Evolutionary conservation across 345 rosid species (phyloP), one percentile per base, ranked within the genome.

Genomic region (Balakata baccata): DNA sequence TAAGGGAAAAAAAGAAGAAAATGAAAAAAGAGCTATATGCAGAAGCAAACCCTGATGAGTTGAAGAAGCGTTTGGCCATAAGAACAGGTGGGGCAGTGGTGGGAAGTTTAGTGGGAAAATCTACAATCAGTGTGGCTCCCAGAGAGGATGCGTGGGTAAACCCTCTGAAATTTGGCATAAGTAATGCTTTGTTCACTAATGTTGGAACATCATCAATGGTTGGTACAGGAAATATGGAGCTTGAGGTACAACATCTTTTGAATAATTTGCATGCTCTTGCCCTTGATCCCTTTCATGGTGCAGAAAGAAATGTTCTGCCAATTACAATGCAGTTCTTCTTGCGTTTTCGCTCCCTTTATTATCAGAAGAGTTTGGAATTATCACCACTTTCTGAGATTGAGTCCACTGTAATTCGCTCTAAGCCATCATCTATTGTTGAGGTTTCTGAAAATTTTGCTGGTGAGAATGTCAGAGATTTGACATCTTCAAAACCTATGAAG

Each of bases 241-340:
- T 68, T 29, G 90, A 86, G 53, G 79, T 90, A 70, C 77, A 79
- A 46, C 88, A 91, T 69, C 73, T 91, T 58, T 81, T 96, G 83
- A 78, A 72, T 72, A 89, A 87, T 83, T 83, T 96, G 81, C 92
- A 87, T 78, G 85, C 86, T 60, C 86, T 96, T 73, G 96, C 98
- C 45, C 82, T 90, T 25, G 83, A 90, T 83, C 98, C 92, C 52
- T 88, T 88, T 71, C 81, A 79, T 77, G 95, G 88, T 59, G 70
- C 76, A 46, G 91, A 85, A 77, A 84, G 86, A 76, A 75, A 81
- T 51, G 75, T 82, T 51, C 86, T 87, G 71, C 75, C 85, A 67
- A 70, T 77, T 75, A 74, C 87, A 45, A 73, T 80, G 87, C 86
- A 79, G 61, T 87, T 87, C 73, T 88, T 96, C 79, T 81, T 90